These are phyloP conservation scores for Boletales sp. DNA, from an alignment of 768 basidiomycete species.

Conservation along the genomic window DNA sequence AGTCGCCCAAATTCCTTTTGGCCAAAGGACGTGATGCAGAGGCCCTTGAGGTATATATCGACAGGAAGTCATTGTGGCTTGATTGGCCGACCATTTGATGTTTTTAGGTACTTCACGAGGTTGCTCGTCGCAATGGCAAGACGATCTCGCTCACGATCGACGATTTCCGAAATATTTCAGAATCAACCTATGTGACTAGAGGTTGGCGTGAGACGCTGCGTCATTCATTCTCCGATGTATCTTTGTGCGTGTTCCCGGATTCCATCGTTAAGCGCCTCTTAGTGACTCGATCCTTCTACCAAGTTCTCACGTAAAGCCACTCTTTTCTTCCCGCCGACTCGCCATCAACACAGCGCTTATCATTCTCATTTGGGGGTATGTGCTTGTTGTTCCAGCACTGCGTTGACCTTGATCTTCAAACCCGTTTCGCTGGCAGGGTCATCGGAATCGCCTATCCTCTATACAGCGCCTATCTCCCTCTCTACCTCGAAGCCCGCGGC, in stretches of 20 bases:
- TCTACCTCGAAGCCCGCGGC: constrained; percentile 40
- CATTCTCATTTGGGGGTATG: constrained; percentile 51
- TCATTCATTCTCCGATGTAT: constrained; percentile 36
- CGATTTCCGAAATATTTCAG: constrained; percentile 35
- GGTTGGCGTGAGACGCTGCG: constrained; percentile 26
- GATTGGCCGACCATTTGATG: neutral
- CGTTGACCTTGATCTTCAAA: constrained; percentile 18
- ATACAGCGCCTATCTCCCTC: constrained; percentile 49
- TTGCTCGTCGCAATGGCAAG: constrained; percentile 47
- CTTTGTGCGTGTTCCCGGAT: constrained; percentile 31
- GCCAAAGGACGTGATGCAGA: constrained; percentile 55
- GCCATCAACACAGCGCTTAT: constrained; percentile 45
- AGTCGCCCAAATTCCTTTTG: constrained; percentile 60
- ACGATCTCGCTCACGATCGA: constrained; percentile 44
- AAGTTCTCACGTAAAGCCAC: constrained; percentile 47
- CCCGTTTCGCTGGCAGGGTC: constrained; percentile 8
- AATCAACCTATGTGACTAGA: constrained; percentile 7
- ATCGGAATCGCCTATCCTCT: constrained; percentile 55
- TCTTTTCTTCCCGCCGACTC: constrained; percentile 44
- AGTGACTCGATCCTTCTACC: neutral
- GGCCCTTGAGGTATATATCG: constrained; percentile 40
- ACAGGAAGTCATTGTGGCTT: neutral
- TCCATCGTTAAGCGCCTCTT: neutral
- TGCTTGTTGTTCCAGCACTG: neutral
- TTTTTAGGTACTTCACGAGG: constrained; percentile 42